Base-by-base conservation (phyloP, 1,139 yeast species). In the Suhomyces guaymorum region DNA sequence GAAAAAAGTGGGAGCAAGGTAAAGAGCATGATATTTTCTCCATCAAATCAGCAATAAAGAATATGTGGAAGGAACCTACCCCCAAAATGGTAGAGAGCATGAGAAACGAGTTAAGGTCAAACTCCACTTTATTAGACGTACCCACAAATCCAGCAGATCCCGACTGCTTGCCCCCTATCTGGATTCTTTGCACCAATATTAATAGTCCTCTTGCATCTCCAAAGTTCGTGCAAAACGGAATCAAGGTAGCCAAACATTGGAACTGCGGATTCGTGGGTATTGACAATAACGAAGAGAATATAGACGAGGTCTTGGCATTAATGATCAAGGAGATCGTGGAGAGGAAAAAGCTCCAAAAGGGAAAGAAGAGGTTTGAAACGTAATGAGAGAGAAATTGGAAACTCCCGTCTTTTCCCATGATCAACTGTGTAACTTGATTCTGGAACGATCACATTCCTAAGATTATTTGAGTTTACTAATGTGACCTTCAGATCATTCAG, bases 1-100 rank as follows among this genome's bases (percentile, higher is more conserved):
- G 72, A 40, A 59, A 55, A 17, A 65, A 67, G 24, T 78, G 87
- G 82, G 73, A 75, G 34, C 61, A 63, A 32, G 86, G 87, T 3
- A 66, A 75, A 46, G 94, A 83, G 53, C 72, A 75, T 25, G 92
- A 83, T 51, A 66, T 78, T 0, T 80, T 78, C 48, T 78, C 85
- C 0, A 49, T 84, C 24, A 70, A 79, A 41, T 63, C 72, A 27
- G 76, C 82, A 1, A 52, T 83, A 19, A 79, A 74, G 43, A 77
- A 68, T 41, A 59, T 82, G 41, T 80, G 86, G 80, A 71, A 69
- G 43, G 63, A 60, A 32, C 62, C 65, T 35, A 52, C 53, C 37
- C 38, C 49, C 5, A 43, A 38, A 24, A 52, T 52, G 23, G 41
- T 39, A 14, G 59, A 56, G 24, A 22, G 26, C 17, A 39, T 43